Base-by-base conservation (phyloP, 139 green algal species). In the Zygnema cylindricum region DNA sequence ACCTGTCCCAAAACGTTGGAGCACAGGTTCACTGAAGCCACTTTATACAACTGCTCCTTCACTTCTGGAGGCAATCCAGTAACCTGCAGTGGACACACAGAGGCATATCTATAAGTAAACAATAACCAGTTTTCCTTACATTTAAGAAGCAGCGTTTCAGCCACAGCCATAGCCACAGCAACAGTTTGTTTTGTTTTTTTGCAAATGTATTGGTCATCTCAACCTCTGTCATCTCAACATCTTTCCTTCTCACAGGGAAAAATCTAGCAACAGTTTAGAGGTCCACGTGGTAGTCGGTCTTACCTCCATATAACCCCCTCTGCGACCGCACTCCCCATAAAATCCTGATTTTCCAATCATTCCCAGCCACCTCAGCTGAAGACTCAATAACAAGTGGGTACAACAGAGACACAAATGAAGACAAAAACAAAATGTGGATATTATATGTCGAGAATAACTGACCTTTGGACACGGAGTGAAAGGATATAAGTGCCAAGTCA, bases 1-100 rank as follows among this genome's bases (percentile, higher is more conserved):
- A 98, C 95, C 92, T 99, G 97, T 23, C 97, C 97, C 2, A 85
- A 90, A 3, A 98, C 79, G 93, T 99, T 99, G 85, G 96, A 94
- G 92, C 97, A 99, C 39, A 99, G 93, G 88, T 96, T 97, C 95
- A 99, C 96, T 88, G 93, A 96, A 16, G 93, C 92, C 23, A 98
- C 88, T 95, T 99, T 99, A 43, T 96, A 94, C 82, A 99, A 89
- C 92, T 98, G 92, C 77, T 96, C 95, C 0, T 95, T 63, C 0
- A 95, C 92, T 16, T 86, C 54, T 2, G 92, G 91, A 91, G 96
- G 93, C 82, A 97, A 95, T 84, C 95, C 95, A 38, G 95, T 89
- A 41, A 96, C 92, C 71, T 79, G 36, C 93, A 16, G 7, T 63
- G 49, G n/a, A n/a, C n/a, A n/a, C n/a, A n/a, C n/a, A n/a, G n/a